These are phyloP conservation scores for Gnaphalium uliginosum DNA, from an alignment of 129 eudicot genomes.

Conservation along the genomic window DNA sequence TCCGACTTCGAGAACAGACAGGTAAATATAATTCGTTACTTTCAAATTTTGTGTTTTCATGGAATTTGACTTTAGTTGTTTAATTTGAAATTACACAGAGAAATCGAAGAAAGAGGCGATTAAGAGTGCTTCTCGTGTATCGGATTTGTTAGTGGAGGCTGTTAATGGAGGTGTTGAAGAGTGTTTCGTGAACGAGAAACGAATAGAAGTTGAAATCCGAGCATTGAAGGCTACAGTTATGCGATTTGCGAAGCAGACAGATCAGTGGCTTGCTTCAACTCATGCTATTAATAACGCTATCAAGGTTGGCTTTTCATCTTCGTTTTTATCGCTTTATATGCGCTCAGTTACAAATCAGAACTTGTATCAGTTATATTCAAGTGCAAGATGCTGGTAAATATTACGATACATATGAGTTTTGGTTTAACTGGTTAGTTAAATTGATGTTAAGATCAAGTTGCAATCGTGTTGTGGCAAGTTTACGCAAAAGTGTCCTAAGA, in stretches of 20 bases:
- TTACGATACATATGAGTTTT: background rate
- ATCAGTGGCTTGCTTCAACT: slow-evolving; percentile 90
- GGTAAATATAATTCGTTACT: slow-evolving; percentile 37
- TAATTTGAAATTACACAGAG: slow-evolving; percentile 44
- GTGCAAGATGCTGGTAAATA: background rate
- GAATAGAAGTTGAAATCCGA: slow-evolving; percentile 78
- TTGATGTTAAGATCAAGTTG: background rate
- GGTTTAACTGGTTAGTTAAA: background rate
- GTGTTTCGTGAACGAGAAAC: slow-evolving; percentile 73
- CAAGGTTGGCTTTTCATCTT: slow-evolving; percentile 45
- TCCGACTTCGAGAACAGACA: slow-evolving; percentile 61
- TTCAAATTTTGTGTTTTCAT: background rate
- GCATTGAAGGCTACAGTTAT: slow-evolving; percentile 53
- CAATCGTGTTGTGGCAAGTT: background rate
- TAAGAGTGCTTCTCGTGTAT: slow-evolving; percentile 52
- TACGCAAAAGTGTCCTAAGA: background rate
- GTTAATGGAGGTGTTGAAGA: slow-evolving; percentile 89
- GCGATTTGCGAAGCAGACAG: slow-evolving; percentile 66
- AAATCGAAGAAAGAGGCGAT: slow-evolving; percentile 79
- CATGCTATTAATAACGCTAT: slow-evolving; percentile 71
- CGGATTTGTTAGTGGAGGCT: slow-evolving; percentile 71
- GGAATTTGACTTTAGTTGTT: slow-evolving; percentile 9
- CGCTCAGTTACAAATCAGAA: background rate
- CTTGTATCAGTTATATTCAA: background rate
- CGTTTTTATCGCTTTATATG: background rate